Evolutionary conservation across 805 yeast species (phyloP), one percentile per base, ranked within the genome.

Genomic region (Maudiozyma saulgeensis): DNA sequence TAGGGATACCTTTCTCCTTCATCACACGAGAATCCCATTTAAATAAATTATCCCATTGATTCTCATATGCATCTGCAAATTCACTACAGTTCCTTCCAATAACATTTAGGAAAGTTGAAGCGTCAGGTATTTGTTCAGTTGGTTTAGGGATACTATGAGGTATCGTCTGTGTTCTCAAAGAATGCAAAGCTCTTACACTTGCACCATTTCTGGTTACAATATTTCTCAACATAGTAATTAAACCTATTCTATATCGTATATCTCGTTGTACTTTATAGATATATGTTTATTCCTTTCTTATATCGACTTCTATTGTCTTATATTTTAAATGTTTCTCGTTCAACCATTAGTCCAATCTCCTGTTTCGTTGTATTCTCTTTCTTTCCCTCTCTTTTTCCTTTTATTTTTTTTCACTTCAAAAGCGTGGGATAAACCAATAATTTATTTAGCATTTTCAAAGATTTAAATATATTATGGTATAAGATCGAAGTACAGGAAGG

Each of bases 51-150:
- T 79, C 74, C 90, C 90, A 84, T 38, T 69, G 68, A 56, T 84
- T 76, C 56, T 74, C 75, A 55, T 81, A 93, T 54, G 88, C 83
- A 41, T 83, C 95, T 4, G 72, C 69, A 57, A 82, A 81, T 62
- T 89, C 96, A 23, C 69, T 57, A 54, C 81, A 71, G 51, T 79
- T 77, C 54, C 96, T 80, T 2, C 98, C 98, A 49, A 91, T 88
- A 57, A 75, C 77, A n/a, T 64, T 68, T 48, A 91, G 74, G 60
- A 91, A 91, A 0, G 89, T 71, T 51, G 76, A 70, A 40, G 85
- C 87, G 62, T 87, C 93, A 12, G 90, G 82, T 11, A 80, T 75
- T 21, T 63, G 62, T 23, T 62, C 61, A 15, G 81, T 78, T 54
- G 82, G 87, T 57, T 63, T 58, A 45, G 81, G 84, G 13, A 71